phyloP scores from a whole-genome alignment of 2,329 filamentous ascomycete species.

The Torrubiella hemipterigena region DNA sequence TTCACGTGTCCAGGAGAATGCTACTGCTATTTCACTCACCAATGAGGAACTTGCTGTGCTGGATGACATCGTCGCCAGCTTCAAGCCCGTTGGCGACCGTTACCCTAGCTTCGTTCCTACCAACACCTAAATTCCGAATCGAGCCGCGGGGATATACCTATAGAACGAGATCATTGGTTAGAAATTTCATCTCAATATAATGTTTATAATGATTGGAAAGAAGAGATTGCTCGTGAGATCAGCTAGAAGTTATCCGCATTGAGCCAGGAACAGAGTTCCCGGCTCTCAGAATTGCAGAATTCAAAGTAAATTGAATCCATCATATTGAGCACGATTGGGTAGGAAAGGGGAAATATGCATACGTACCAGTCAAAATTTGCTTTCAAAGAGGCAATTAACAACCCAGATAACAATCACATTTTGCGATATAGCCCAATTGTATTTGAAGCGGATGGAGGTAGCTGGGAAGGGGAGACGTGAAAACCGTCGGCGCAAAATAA shows the following conservation, averaged over 20 bases:
- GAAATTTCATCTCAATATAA: slow-evolving; percentile 5
- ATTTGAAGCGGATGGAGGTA: too few relatives aligned
- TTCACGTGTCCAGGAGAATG: slow-evolving; percentile 50
- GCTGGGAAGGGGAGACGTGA: too few relatives aligned
- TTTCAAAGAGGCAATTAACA: background rate
- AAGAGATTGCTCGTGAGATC: slow-evolving; percentile 3
- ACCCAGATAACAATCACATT: too few relatives aligned
- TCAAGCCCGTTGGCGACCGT: slow-evolving; percentile 34
- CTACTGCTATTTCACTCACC: slow-evolving; percentile 32
- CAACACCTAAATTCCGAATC: slow-evolving; percentile 22
- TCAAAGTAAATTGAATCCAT: slow-evolving; percentile 28
- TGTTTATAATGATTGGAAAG: slow-evolving; percentile 3
- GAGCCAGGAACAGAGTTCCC: slow-evolving; percentile 15
- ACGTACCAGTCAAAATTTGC: too few relatives aligned
- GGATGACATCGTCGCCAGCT: slow-evolving; percentile 32
- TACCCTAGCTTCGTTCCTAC: slow-evolving; percentile 27
- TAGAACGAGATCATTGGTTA: background rate
- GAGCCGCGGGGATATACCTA: background rate
- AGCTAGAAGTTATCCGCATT: slow-evolving; percentile 8
- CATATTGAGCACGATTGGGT: slow-evolving; percentile 12
- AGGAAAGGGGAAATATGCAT: slow-evolving; percentile 7
- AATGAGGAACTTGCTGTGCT: slow-evolving; percentile 39
- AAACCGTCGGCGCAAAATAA: too few relatives aligned
- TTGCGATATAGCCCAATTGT: too few relatives aligned
- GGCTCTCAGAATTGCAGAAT: slow-evolving; percentile 39